Base-by-base conservation (phyloP, 805 yeast genomes). In the Isabelozyma heimii region DNA sequence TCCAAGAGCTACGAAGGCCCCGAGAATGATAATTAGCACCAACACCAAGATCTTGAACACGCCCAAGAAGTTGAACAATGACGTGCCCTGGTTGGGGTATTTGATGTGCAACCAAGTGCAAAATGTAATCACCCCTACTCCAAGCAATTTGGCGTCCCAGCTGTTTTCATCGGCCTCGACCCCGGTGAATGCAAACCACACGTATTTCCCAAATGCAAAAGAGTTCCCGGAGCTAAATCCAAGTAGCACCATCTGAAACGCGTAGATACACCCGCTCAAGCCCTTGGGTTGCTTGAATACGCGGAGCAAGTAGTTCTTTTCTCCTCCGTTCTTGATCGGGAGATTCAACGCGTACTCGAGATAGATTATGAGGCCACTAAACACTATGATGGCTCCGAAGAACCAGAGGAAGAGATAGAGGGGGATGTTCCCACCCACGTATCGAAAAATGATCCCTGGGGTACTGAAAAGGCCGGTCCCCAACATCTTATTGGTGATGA, bases 141-240 rank as follows among this genome's bases (percentile, higher is more conserved):
- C 87, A 12, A 84, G 74, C 24, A 68, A 51, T 50, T 84, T 69
- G 9, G 79, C 75, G 46, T 62, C 47, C 66, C 71, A 49, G 51
- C 58, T 42, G 50, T 33, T 76, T 9, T 52, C 59, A 7, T 53
- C 54, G 9, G 56, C 56, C 5, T 58, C 59, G 14, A 60, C 56
- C 27, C 65, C 66, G 33, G 65, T 64, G 24, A 65, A 46, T 2
- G 76, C 70, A 50, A 54, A 72, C 51, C 81, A 70, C 5, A 82
- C 58, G 58, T 83, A 83, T 49, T 80, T 75, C 2, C 89, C 89
- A 62, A 84, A 82, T 0, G 87, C 87, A 58, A 77, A 82, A 24
- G 84, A 72, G 56, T 84, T 84, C 1, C 85, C 84, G 6, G 86
- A 78, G 48, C 85, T 79, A 59, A 82, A 81, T 2, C 86, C 84